Base-by-base conservation (phyloP, 2,329 filamentous ascomycete species). In the Colletotrichum navitas region DNA sequence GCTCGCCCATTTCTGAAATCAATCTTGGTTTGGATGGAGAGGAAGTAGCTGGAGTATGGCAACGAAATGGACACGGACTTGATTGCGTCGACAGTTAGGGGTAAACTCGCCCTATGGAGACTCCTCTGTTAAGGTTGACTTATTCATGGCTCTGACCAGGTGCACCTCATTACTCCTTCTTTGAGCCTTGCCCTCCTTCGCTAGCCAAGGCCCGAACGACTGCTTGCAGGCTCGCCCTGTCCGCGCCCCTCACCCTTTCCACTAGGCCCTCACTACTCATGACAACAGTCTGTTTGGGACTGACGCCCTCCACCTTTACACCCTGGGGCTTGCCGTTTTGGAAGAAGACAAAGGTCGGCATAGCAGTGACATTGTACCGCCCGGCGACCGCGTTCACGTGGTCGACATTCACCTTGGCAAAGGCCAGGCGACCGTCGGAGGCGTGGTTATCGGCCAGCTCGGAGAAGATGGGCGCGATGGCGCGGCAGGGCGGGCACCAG, bases 301-400 rank as follows among this genome's bases (percentile, higher is more conserved):
- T 39, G 7, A 79, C 12, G 0, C 77, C 74, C 21, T 79, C 73
- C 18, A 74, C 76, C 26, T 73, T 67, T 5, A 80, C 74, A 3
- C 74, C 75, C 59, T 73, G 74, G 8, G 77, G 77, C 74, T 76
- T 81, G 62, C 87, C 87, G 54, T 88, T 81, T 79, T 86, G 84
- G 79, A 91, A 89, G 81, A 90, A 86, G 76, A 88, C 80, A 77
- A 91, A 90, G 36, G 88, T 88, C 12, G 89, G 89, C 82, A 91
- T 87, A 76, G 86, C 85, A 36, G 83, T 81, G 77, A 90, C 82
- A 77, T 81, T 80, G 76, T 89, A 85, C 73, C 84, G 81, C 16
- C 78, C 76, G 63, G 88, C 85, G 26, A 88, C 82, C 60, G 86
- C 85, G 66, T 85, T 81, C 16, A 85, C 83, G 60, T 83, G 80